Base-by-base conservation (phyloP, 2,329 filamentous ascomycete species). In the Alternaria angustiovoidea region DNA sequence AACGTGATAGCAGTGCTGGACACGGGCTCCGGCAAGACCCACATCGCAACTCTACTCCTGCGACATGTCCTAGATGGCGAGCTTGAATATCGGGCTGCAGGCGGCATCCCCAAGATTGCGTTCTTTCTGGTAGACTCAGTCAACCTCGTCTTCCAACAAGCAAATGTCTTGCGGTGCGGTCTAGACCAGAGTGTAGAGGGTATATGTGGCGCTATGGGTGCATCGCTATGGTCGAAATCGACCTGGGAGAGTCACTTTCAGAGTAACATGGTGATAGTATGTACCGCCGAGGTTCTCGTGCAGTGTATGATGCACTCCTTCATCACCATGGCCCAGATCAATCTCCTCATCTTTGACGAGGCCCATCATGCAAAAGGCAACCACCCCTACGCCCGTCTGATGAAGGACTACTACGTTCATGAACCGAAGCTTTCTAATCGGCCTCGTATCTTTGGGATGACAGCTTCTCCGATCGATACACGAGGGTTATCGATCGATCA, bases 311-410 rank as follows among this genome's bases (percentile, higher is more conserved):
- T 89, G 64, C 90, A 91, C 69, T 90, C 91, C 0, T 96, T 93
- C 77, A 86, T 97, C 60, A 86, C 79, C 9, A 97, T 99, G 81
- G 82, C 87, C 18, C 87, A 91, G 68, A 93, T 98, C 76, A 98
- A 94, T 71, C 85, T 99, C 1, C 83, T 99, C 38, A 89, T 98
- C 61, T 97, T 99, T 66, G 95, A 99, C 71, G 95, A 99, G 78
- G 95, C 94, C 6, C 95, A 99, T 71, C 95, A 98, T 73, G 89
- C 94, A 0, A 99, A 99, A 79, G 96, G 94, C 76, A 91, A 93
- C 52, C 95, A 99, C 71, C 86, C 92, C 0, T 99, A 97, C 73
- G 92, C 94, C 20, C 86, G 84, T 28, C 95, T 99, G 59, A 92
- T 99, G 79, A 93, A 91, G 69, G 91, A 96, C 59, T 93, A 92